Evolutionary conservation across 371 early-diverging fungal species (phyloP).

Genomic region (Rhizomucor pusillus): DNA sequence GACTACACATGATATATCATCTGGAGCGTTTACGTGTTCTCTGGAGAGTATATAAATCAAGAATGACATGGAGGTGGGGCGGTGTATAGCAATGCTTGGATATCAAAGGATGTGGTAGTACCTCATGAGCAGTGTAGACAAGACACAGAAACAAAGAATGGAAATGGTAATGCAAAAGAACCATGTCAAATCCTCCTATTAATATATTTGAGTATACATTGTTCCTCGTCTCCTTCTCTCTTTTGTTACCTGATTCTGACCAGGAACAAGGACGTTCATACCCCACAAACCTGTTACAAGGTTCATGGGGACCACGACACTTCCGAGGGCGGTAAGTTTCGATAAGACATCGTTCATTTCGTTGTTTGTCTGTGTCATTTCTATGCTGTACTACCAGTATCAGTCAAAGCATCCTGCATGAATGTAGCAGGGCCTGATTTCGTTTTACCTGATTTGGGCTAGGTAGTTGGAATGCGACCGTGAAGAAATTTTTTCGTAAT

Average conservation of each 20-base stretch:
- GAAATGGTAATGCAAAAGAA: slow-evolving; percentile 58
- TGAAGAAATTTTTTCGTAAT: slow-evolving; percentile 89
- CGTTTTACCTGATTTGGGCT: slow-evolving; percentile 71
- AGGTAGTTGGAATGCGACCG: slow-evolving; percentile 95
- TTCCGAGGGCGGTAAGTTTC: slow-evolving; percentile 88
- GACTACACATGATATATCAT: too few species aligned
- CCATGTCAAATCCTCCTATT: slow-evolving; percentile 59
- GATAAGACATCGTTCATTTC: slow-evolving; percentile 89
- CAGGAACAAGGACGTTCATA: slow-evolving; percentile 85
- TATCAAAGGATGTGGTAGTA: slow-evolving; percentile 23
- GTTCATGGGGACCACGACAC: slow-evolving; percentile 93
- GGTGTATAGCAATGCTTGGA: slow-evolving; percentile 29
- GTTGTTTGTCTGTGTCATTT: slow-evolving; percentile 93
- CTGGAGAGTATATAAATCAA: too few species aligned
- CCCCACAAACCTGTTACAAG: slow-evolving; percentile 93
- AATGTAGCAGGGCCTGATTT: too few species aligned
- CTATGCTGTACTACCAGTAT: slow-evolving; percentile 81
- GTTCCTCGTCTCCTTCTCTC: neutral
- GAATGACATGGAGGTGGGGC: slow-evolving; percentile 34
- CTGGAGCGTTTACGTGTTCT: too few species aligned
- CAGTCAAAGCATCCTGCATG: too few species aligned
- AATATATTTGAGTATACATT: neutral
- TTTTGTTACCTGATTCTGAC: slow-evolving; percentile 56
- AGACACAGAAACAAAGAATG: slow-evolving; percentile 34
- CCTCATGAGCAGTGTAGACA: slow-evolving; percentile 37